These are phyloP conservation scores for Claviceps arundinis DNA, from an alignment of 2,329 filamentous ascomycete genomes.

Conservation along the genomic window DNA sequence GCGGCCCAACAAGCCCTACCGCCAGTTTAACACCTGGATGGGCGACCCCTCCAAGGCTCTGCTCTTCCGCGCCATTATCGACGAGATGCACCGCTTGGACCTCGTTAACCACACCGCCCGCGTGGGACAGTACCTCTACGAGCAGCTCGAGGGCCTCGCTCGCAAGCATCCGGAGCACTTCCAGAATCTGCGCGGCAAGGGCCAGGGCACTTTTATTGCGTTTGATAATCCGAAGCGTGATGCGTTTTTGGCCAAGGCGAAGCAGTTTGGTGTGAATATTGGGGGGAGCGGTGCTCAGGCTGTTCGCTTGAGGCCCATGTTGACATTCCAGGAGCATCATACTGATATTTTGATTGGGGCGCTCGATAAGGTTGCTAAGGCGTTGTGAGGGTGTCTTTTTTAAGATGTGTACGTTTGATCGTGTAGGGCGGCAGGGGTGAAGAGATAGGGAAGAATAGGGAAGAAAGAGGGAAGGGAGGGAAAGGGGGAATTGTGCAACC, in stretches of 20 bases:
- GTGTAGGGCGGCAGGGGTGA: too few species aligned
- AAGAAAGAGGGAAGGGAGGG: neutral
- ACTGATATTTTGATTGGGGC: slow-evolving; percentile 71
- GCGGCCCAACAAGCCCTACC: slow-evolving; percentile 82
- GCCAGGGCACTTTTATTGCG: slow-evolving; percentile 82
- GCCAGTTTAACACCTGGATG: slow-evolving; percentile 98
- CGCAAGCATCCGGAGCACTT: slow-evolving; percentile 64
- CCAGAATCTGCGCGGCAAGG: slow-evolving; percentile 73
- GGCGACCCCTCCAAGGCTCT: slow-evolving; percentile 77
- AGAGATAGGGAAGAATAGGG: neutral
- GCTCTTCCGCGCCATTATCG: slow-evolving; percentile 74
- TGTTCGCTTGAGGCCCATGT: slow-evolving; percentile 74
- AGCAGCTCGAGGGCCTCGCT: slow-evolving; percentile 53
- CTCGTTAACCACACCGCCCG: slow-evolving; percentile 69
- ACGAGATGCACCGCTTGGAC: slow-evolving; percentile 63
- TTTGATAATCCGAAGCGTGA: slow-evolving; percentile 77
- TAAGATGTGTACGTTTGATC: too few species aligned
- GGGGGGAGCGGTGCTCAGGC: slow-evolving; percentile 66
- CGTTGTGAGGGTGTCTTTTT: slow-evolving; percentile 12
- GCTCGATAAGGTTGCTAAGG: slow-evolving; percentile 59
- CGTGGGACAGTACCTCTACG: slow-evolving; percentile 68
- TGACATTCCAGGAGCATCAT: slow-evolving; percentile 85
- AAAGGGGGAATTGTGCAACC: too few species aligned
- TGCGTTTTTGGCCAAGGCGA: slow-evolving; percentile 65
- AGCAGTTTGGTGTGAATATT: slow-evolving; percentile 73